Evolutionary conservation across 2,329 filamentous ascomycete species (phyloP).

Genomic region (Hansfordia pulvinata): DNA sequence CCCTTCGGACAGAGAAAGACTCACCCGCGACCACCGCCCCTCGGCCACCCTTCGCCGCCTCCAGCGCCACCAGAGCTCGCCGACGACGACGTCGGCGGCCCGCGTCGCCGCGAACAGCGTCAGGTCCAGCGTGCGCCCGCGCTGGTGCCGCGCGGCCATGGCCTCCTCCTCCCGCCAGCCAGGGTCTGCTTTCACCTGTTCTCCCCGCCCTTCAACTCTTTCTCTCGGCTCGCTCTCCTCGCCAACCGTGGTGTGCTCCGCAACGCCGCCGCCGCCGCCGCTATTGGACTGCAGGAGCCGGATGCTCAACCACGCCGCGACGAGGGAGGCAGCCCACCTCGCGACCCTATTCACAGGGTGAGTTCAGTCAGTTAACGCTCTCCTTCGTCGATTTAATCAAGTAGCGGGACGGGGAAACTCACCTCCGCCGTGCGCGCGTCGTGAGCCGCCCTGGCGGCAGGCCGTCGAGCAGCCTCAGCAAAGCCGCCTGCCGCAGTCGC

Average conservation of each 20-base stretch:
- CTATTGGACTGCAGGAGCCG: conserved; percentile 43
- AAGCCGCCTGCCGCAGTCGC: no score
- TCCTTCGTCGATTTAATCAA: no score
- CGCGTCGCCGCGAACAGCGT: conserved; percentile 66
- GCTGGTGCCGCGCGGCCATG: no score
- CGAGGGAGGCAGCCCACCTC: conserved; percentile 42
- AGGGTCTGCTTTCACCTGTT: conserved; percentile 67
- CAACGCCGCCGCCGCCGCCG: conserved; percentile 22
- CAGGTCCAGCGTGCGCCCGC: conserved; percentile 66
- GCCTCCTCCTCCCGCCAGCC: conserved; percentile 18
- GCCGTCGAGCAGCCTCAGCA: no score
- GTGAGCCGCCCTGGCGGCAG: no score
- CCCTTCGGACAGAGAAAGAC: no score
- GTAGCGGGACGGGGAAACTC: no score
- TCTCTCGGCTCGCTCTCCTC: no score
- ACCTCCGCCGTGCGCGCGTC: no score
- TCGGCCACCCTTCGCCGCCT: conserved; percentile 29
- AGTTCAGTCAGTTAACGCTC: no score
- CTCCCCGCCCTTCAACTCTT: conserved; percentile 9
- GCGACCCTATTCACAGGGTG: conserved; percentile 23
- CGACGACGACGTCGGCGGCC: conserved; percentile 58
- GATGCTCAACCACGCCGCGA: conserved; percentile 43
- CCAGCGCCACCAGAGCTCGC: conserved; percentile 47
- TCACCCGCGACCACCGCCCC: no score
- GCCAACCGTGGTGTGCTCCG: conserved; percentile 21